A percentile compares a stretch with the other conserved stretches of the same genome.
These are phyloP conservation scores for Cryoendolithus antarcticus DNA, from an alignment of 2,329 filamentous ascomycete species.

Conservation along the genomic window DNA sequence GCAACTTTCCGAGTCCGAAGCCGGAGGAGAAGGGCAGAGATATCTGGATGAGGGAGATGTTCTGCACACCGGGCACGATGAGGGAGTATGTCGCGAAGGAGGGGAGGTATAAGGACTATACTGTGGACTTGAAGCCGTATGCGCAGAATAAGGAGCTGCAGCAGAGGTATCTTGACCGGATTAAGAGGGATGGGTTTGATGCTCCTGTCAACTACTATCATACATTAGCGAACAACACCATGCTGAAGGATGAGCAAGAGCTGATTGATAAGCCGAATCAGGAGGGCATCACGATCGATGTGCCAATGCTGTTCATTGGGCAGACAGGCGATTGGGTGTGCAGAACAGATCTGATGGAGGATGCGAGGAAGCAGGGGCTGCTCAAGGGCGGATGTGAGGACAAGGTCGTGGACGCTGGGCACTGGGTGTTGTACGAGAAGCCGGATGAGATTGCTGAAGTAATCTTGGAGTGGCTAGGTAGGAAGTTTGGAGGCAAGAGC, in stretches of 20 bases:
- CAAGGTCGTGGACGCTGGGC: conserved; percentile 22
- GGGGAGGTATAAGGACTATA: conserved; percentile 12
- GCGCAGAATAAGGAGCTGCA: conserved; percentile 19
- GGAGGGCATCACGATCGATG: conserved; percentile 21
- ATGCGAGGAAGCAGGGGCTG: conserved; percentile 15
- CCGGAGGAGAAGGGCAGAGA: conserved; percentile 15
- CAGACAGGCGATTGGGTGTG: conserved; percentile 25
- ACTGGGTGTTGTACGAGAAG: conserved; percentile 27
- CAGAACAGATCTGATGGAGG: conserved; percentile 19
- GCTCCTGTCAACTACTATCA: conserved; percentile 28
- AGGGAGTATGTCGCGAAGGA: conserved; percentile 15
- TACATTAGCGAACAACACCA: conserved; percentile 15
- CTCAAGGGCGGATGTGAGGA: conserved; percentile 22
- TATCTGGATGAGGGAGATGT: conserved; percentile 25
- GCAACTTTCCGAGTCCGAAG: conserved; percentile 6
- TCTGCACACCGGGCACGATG: conserved; percentile 26
- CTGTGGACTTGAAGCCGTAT: conserved; percentile 21
- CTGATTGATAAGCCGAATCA: conserved; percentile 16
- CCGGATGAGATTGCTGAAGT: conserved; percentile 18
- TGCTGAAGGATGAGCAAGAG: conserved; percentile 15
- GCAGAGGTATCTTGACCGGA: conserved; percentile 24
- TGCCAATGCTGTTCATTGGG: conserved; percentile 27
- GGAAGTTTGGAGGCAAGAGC: conserved; percentile 4
- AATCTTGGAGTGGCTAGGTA: conserved; percentile 8
- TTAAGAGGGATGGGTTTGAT: conserved; percentile 24